phyloP scores from a whole-genome alignment of 2,329 filamentous ascomycete genomes.

The Fusarium duplospermum region DNA sequence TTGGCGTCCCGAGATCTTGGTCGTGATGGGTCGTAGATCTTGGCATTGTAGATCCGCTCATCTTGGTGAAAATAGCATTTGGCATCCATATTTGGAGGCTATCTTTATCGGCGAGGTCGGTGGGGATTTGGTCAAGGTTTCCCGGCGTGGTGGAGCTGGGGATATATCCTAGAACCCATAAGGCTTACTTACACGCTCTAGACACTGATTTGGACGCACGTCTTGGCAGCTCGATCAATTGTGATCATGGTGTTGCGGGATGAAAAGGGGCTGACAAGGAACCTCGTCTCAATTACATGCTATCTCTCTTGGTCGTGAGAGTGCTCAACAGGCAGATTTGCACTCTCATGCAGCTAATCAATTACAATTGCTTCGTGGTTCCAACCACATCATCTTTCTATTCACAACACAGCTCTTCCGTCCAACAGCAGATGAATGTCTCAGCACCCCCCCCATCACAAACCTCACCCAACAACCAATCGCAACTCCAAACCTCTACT shows the following conservation, averaged over 20 bases:
- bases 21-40: slow-evolving; percentile 17
- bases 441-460: slow-evolving; percentile 2
- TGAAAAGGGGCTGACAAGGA: background rate
- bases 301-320: background rate
- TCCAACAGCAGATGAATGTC: background rate
- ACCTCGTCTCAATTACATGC: background rate
- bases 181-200: background rate
- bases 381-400: background rate
- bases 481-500: background rate
- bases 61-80: background rate
- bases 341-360: background rate
- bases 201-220: background rate
- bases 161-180: background rate
- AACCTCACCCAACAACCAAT: background rate
- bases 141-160: background rate
- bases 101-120: background rate
- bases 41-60: slow-evolving; percentile 9
- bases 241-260: background rate
- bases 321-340: background rate
- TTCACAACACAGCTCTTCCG: background rate
- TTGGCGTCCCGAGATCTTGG: background rate
- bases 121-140: background rate
- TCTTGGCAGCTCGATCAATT: background rate
- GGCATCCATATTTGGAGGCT: background rate
- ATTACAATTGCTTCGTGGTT: background rate